Evolutionary conservation across 306 rosid species (phyloP).

Genomic region (Sindora glabra): DNA sequence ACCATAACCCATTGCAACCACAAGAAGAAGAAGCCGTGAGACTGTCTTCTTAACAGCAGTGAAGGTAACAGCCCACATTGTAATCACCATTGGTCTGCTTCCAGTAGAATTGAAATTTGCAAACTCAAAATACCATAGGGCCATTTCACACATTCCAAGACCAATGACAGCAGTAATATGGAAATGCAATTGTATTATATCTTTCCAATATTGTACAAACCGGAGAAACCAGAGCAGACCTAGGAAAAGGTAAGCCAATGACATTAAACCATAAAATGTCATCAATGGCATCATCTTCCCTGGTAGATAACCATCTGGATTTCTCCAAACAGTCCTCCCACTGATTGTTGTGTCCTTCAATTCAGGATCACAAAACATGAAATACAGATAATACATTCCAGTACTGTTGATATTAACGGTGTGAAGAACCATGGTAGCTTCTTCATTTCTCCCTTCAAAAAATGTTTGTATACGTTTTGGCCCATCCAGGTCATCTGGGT

Average conservation of each 20-base stretch:
- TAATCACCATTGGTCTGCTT: slow-evolving; percentile 64
- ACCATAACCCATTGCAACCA: slow-evolving; percentile 69
- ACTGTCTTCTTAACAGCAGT: slow-evolving; percentile 61
- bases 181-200: slow-evolving; percentile 60
- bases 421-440: slow-evolving; percentile 45
- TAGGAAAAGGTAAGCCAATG: slow-evolving; percentile 56
- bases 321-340: slow-evolving; percentile 75
- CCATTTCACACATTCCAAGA: slow-evolving; percentile 81
- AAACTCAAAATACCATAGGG: slow-evolving; percentile 70
- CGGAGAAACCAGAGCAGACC: slow-evolving; percentile 66
- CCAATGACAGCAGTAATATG: slow-evolving; percentile 68
- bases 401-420: slow-evolving; percentile 49
- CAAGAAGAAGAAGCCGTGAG: slow-evolving; percentile 63
- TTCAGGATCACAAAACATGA: slow-evolving; percentile 78
- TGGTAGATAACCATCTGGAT: slow-evolving; percentile 66
- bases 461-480: slow-evolving; percentile 58
- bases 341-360: slow-evolving; percentile 45
- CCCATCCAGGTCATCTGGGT: slow-evolving; percentile 35
- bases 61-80: slow-evolving; percentile 61
- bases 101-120: slow-evolving; percentile 66
- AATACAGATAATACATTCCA: slow-evolving; percentile 68
- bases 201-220: slow-evolving; percentile 59
- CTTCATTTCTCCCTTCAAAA: slow-evolving; percentile 53
- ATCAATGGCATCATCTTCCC: slow-evolving; percentile 66
- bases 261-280: slow-evolving; percentile 67